Evolutionary conservation across 192 early-diverging fungal genomes (phyloP), one percentile per base, ranked within the genome.

Genomic region (Podila epigama): DNA sequence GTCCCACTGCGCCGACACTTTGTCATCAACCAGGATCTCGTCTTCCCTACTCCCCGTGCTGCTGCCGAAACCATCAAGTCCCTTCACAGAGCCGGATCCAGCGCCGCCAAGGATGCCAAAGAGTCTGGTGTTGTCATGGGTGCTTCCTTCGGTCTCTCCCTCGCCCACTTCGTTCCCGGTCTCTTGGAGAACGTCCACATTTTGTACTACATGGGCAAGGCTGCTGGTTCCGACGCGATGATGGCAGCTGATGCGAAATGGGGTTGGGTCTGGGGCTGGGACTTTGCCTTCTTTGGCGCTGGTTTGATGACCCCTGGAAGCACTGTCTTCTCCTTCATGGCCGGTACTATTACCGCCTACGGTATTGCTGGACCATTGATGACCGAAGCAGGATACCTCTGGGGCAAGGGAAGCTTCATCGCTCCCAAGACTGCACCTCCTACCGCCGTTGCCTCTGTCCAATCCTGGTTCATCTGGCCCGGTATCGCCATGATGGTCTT

Each of bases 391-490:
- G 84, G 85, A 8, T 63, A 68, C 34, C 61, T 83, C 52, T 58
- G n/a, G n/a, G n/a, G n/a, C n/a, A n/a, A n/a, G n/a, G n/a, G n/a
- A n/a, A n/a, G n/a, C n/a, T n/a, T n/a, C n/a, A n/a, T n/a, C n/a
- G n/a, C n/a, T n/a, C n/a, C n/a, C n/a, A n/a, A n/a, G n/a, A n/a
- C n/a, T n/a, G n/a, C n/a, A n/a, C 42, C 42, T 0, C 32, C 58
- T n/a, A 63, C 36, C 10, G 51, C 35, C 2, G 69, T 68, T 29
- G 75, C 68, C 11, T 83, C 89, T 33, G 75, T 89, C 32, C 90
- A 88, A 56, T 88, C 82, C 62, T 91, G 85, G 83, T 83, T 91
- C 69, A 68, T 91, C 42, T 91, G 90, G 90, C 89, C 90, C 20
- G 90, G 90, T 81, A 81, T 91, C 57, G 80, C 81, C 11, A 57